Base-by-base conservation (phyloP, 768 basidiomycete genomes). In the Calocera cornea region DNA sequence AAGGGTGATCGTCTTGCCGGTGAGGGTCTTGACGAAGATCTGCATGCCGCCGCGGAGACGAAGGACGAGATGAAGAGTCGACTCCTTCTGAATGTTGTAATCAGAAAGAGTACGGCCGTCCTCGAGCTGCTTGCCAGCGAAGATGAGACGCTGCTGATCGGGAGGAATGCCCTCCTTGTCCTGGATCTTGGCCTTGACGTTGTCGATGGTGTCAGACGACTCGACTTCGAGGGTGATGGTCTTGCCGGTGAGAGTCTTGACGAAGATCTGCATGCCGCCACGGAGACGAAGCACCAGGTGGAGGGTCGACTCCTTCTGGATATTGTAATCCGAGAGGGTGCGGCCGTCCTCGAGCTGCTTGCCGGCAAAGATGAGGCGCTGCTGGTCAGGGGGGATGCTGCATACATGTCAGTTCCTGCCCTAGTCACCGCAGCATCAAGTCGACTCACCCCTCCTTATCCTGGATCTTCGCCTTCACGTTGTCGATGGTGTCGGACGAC, bases 301-400 rank as follows among this genome's bases (percentile, higher is more conserved):
- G 68, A 99, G 89, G 69, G 95, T 98, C 38, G 94, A 97, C 82
- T 98, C 95, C 85, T 97, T 97, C 82, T 98, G 97, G 76, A 99
- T 95, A 83, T 95, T 95, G 71, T 95, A 95, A 82, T 93, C 92
- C 41, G 71, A 72, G 47, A 79, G 74, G 67, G 78, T 80, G 67
- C 79, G 70, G 34, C 79, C 78, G 68, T 80, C 78, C 71, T 79
- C 78, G 64, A 80, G 74, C 75, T 81, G 80, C 76, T 81, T 81
- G 66, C 80, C 80, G 70, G 80, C 80, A 69, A 80, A 81, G 73
- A 81, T 80, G 67, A 81, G 74, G 70, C 80, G 78, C 73, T 81
- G 80, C 72, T 80, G 79, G 72, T 80, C 79, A 19, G 73, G 72
- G 2, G 73, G 72, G 64, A 73, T 73, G 27, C 73, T 65, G 40